phyloP scores from a whole-genome alignment of 2,329 filamentous ascomycete genomes.

The Neonectria punicea region DNA sequence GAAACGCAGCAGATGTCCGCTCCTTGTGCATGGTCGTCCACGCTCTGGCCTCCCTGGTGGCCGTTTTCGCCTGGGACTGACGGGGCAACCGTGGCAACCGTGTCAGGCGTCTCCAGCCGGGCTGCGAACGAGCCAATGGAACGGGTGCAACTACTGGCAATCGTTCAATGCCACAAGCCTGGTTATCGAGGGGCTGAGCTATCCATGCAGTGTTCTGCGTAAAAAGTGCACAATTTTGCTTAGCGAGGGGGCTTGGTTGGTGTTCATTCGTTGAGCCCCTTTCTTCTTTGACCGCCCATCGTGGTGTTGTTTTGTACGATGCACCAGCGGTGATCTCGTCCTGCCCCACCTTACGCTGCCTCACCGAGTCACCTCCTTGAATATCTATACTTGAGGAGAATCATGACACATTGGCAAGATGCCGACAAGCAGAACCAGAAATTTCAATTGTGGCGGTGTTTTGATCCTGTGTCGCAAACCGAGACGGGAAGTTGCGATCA shows the following conservation, averaged over 20 bases:
- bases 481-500: background rate
- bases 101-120: constrained; percentile 22
- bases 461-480: background rate
- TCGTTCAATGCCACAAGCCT: constrained; percentile 13
- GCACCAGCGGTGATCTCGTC: constrained; percentile 6
- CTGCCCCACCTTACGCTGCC: constrained; percentile 5
- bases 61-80: constrained; percentile 45
- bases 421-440: background rate
- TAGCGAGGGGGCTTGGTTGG: constrained; percentile 2
- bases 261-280: constrained; percentile 17
- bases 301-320: constrained; percentile 17
- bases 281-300: constrained; percentile 13
- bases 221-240: constrained; percentile 27
- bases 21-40: constrained; percentile 40
- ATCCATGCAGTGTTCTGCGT: constrained; percentile 20
- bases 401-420: background rate
- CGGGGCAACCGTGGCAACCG: constrained; percentile 45
- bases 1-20: constrained; percentile 36
- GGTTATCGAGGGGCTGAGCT: constrained; percentile 25
- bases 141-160: constrained; percentile 37
- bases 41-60: constrained; percentile 39
- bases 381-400: background rate
- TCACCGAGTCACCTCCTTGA: background rate
- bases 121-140: constrained; percentile 29
- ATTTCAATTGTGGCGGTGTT: background rate